Base-by-base conservation (phyloP, 1,139 yeast species). In the Taphrina deformans region DNA sequence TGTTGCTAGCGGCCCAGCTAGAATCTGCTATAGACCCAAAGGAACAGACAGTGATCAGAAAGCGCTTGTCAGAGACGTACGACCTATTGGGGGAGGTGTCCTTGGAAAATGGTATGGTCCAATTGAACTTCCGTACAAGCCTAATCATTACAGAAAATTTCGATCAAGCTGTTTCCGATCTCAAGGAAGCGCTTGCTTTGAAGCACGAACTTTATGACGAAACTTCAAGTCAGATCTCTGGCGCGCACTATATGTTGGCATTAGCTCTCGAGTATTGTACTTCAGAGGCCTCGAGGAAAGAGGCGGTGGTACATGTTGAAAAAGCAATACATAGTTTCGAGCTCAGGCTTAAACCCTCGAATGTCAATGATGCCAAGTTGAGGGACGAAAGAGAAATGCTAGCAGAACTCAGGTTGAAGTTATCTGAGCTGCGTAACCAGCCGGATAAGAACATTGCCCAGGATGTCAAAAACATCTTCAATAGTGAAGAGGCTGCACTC, bases 41-140 rank as follows among this genome's bases (percentile, higher is more conserved):
- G n/a, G 58, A 51, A 5, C 24, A 23, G 26, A 26, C 16, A 1
- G 55, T 48, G 62, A 70, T 79, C 44, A 77, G 80, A 66, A 79
- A 80, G 70, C 86, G 84, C 70, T 78, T 92, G 35, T 85, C 95
- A 0, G 95, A 89, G 67, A 84, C 87, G 0, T 88, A 85, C 72
- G 95, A 88, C 72, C 76, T 92, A 7, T 79, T 91, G 23, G 98
- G 98, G 24, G 98, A 93, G 74, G 88, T 92, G 5, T 87, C 96
- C 0, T 78, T 91, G 48, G 97, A 91, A 73, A 85, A 92, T 1
- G 62, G 62, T 45, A 56, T 10, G 21, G 4, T 12, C 41, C 12
- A n/a, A 38, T 7, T 38, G 2, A n/a, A 38, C n/a, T 12, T 35
- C 29, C 5, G n/a, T 35, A 46, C 56, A 21, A 18, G 24, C 9